Conservation (phyloP, 176 grass and related monocot genomes). For the Miscanthus lutarioriparius region DNA sequence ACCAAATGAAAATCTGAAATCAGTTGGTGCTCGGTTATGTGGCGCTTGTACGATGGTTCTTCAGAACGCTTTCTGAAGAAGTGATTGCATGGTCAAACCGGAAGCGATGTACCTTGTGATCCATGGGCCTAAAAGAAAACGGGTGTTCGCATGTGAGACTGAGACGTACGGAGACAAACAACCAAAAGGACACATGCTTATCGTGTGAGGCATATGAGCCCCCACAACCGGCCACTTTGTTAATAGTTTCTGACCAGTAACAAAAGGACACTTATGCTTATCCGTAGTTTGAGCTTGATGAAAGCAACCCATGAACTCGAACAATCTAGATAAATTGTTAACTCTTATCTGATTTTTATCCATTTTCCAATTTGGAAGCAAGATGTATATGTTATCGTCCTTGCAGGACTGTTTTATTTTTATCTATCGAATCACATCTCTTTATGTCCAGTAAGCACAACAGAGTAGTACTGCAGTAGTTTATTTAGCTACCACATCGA, state of each 20-base stretch:
- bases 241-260: constrained; percentile 19
- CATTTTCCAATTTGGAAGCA: not conserved
- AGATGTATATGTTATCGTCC: not conserved
- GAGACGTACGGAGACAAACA: constrained; percentile 13
- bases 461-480: not conserved
- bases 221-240: not conserved
- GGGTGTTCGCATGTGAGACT: not conserved
- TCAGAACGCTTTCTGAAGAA: not conserved
- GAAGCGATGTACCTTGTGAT: constrained; percentile 3
- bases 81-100: constrained; percentile 30
- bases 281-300: constrained; percentile 7
- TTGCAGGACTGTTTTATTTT: not conserved
- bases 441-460: not conserved
- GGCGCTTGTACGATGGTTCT: not conserved
- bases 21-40: not conserved
- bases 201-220: not conserved
- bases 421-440: not conserved
- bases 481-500: not conserved
- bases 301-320: not conserved
- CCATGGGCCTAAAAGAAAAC: not conserved
- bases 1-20: not conserved
- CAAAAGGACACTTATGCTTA: not conserved
- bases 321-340: not conserved
- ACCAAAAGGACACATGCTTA: too few species aligned
- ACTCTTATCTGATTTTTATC: not conserved